phyloP scores from a whole-genome alignment of 495 filamentous ascomycete species.

The Tricharina praecox region DNA sequence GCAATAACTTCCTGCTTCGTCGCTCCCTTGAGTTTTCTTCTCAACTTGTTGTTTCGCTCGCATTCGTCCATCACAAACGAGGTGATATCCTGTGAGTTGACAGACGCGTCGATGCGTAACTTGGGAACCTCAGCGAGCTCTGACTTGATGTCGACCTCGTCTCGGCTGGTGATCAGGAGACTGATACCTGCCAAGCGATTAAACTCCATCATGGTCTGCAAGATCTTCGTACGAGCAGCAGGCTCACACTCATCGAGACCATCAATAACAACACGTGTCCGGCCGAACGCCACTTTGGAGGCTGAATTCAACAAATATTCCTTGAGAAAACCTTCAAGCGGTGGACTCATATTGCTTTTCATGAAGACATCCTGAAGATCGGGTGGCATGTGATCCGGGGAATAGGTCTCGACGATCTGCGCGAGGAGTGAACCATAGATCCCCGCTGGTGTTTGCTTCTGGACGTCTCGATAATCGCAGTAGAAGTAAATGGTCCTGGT shows the following conservation, averaged over 20 bases:
- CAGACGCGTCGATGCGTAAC: neutral
- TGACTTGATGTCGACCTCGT: conserved; percentile 4
- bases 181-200: too few species aligned
- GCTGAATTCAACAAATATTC: neutral
- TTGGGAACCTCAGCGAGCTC: neutral
- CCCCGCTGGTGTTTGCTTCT: neutral
- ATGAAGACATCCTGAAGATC: neutral
- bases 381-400: neutral
- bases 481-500: neutral
- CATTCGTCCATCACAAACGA: neutral
- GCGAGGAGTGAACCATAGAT: neutral
- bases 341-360: neutral
- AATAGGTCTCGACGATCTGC: neutral
- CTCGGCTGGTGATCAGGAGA: conserved; percentile 12
- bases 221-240: neutral
- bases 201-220: neutral
- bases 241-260: neutral
- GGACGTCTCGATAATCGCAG: neutral
- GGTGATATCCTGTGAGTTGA: neutral
- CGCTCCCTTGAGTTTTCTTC: neutral
- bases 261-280: neutral
- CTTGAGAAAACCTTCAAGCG: neutral
- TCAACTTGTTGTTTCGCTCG: neutral
- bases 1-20: neutral
- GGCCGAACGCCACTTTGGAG: neutral